Base-by-base conservation (phyloP, 768 basidiomycete species). In the Asterophora parasitica region DNA sequence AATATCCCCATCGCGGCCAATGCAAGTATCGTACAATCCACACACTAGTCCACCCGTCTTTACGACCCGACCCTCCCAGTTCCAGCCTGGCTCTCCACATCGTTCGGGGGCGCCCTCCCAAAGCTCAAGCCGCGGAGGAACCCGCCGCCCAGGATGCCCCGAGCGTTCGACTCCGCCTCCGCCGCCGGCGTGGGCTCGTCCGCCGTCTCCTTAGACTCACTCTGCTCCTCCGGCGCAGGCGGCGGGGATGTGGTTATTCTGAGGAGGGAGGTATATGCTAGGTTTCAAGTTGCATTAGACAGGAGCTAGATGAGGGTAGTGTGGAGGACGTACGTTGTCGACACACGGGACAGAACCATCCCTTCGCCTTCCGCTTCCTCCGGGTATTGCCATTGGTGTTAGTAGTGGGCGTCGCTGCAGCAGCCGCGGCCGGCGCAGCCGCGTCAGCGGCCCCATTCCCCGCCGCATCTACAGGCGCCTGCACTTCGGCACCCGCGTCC, bases 311-410 rank as follows among this genome's bases (percentile, higher is more conserved):
- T 19, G 42, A 28, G 42, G n/a, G 35, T 48, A 34, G 45, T 4
- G 76, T n/a, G 33, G 49, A 33, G 45, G 4, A 77, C 89, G 65
- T 61, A 93, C 91, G 92, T 75, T 93, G 92, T 55, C 93, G 79
- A 65, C 93, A 95, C 41, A 97, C 90, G 23, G 93, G 93, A 63
- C 93, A 97, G 76, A 88, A 91, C 93, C 93, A 97, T 4, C 93
- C 93, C 67, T 97, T 97, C 0, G 91, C 88, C 70, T 91, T 94
- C 56, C 92, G 77, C 74, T 92, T 94, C 61, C 92, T 74, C 51
- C 91, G 75, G 4, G 76, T 65, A 48, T 74, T 71, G 12, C 72
- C 65, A 26, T 61, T 26, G 27, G 52, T 57, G 13, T 59, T 52
- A 26, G 53, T 50, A 2, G 60, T 58, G 17, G 63, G 51, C 20